These are phyloP conservation scores for Talaromyces sp. DNA, from an alignment of 2,329 filamentous ascomycete genomes.

Conservation along the genomic window DNA sequence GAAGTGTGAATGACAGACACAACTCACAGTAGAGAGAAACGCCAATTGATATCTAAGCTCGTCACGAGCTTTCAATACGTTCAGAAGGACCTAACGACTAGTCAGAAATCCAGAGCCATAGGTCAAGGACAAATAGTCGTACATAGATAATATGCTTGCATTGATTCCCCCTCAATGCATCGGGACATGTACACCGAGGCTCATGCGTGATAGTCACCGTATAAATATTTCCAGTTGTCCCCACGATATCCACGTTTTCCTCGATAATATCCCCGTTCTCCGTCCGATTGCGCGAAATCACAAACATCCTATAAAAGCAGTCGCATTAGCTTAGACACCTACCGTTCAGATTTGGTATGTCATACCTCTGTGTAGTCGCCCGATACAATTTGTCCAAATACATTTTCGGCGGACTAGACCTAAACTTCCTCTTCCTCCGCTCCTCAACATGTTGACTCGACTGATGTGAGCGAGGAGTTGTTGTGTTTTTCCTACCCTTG, in stretches of 20 bases:
- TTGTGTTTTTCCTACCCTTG: not conserved
- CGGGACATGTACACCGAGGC: slow-evolving; percentile 53
- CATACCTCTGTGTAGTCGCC: slow-evolving; percentile 45
- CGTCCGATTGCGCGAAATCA: slow-evolving; percentile 47
- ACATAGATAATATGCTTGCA: slow-evolving; percentile 62
- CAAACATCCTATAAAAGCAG: slow-evolving; percentile 45
- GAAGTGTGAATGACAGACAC: not conserved
- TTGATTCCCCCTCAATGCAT: slow-evolving; percentile 51
- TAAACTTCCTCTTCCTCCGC: slow-evolving; percentile 38
- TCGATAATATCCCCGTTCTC: slow-evolving; percentile 42
- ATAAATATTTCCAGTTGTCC: slow-evolving; percentile 60
- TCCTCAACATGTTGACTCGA: slow-evolving; percentile 22
- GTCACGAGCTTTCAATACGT: slow-evolving; percentile 53
- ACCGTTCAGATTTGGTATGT: not conserved
- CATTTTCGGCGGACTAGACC: slow-evolving; percentile 40
- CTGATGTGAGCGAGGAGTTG: not conserved
- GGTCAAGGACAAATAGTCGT: slow-evolving; percentile 12
- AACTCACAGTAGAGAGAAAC: slow-evolving; percentile 47
- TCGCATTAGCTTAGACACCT: not conserved
- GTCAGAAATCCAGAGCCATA: not conserved
- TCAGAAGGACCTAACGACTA: slow-evolving; percentile 46
- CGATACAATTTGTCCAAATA: slow-evolving; percentile 47
- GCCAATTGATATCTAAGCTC: slow-evolving; percentile 57
- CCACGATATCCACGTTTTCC: slow-evolving; percentile 54
- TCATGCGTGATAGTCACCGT: slow-evolving; percentile 50